phyloP scores from a whole-genome alignment of 176 grass and related monocot genomes.

The Dactylis glomerata region DNA sequence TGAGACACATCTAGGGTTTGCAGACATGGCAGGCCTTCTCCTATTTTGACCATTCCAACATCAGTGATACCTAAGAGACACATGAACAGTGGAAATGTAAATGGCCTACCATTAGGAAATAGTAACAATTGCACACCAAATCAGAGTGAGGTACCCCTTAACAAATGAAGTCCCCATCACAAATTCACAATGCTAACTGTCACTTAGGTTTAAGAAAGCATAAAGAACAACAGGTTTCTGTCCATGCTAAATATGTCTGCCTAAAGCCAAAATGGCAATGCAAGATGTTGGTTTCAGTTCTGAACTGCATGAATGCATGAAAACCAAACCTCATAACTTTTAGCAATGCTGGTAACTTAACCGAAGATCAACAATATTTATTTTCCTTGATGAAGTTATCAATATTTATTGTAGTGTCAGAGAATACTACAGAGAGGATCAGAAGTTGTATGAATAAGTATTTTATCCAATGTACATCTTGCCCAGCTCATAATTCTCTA shows the following conservation, averaged over 20 bases:
- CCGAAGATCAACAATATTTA: not conserved
- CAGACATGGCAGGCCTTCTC: constrained; percentile 47
- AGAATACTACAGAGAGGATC: constrained; percentile 12
- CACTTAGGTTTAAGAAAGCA: not conserved
- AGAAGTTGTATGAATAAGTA: not conserved
- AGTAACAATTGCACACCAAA: not conserved
- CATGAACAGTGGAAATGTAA: not conserved
- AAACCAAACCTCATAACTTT: not conserved
- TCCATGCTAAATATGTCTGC: not conserved
- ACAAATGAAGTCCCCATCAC: not conserved
- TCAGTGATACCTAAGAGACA: constrained; percentile 57
- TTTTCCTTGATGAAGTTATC: not conserved
- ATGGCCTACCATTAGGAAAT: not conserved
- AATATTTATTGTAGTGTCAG: not conserved
- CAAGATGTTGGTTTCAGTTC: not conserved
- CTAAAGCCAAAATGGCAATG: not conserved
- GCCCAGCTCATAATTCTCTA: not conserved
- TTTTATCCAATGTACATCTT: not conserved
- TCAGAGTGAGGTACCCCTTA: not conserved
- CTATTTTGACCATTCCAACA: constrained; percentile 61
- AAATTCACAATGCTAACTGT: not conserved
- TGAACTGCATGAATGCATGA: not conserved
- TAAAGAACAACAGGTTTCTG: not conserved
- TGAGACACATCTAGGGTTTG: constrained; percentile 70
- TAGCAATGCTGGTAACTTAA: not conserved